phyloP scores from a whole-genome alignment of 2,329 filamentous ascomycete genomes.

The Trichoderma lentiforme region DNA sequence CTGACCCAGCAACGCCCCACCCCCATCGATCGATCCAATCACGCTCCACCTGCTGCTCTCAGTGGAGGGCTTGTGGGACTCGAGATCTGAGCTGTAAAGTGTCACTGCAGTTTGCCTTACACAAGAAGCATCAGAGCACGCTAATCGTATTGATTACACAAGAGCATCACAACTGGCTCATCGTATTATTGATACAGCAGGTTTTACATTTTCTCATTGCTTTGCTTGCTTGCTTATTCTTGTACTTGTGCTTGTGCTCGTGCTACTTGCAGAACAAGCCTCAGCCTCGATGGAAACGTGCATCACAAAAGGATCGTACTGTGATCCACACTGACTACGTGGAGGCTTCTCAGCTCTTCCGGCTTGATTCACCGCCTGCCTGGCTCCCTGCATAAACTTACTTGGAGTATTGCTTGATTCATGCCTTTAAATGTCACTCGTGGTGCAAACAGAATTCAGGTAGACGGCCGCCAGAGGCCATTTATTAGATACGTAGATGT shows the following conservation, averaged over 20 bases:
- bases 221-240: background rate
- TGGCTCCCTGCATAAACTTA: background rate
- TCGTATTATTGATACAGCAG: background rate
- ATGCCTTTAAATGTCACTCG: background rate
- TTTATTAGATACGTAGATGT: background rate
- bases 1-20: slow-evolving; percentile 23
- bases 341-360: slow-evolving; percentile 9
- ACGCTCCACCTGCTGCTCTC: background rate
- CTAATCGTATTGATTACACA: background rate
- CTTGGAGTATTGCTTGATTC: background rate
- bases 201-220: background rate
- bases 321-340: slow-evolving; percentile 14
- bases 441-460: background rate
- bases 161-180: background rate
- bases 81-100: background rate
- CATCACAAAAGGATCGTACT: background rate
- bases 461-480: background rate
- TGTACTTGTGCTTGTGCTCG: background rate
- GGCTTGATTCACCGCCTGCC: slow-evolving; percentile 5
- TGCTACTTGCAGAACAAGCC: background rate
- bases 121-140: background rate
- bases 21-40: background rate
- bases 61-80: background rate
- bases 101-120: background rate
- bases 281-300: background rate